Percentiles rank a stretch among this genome's conserved stretches.
These are phyloP conservation scores for Nidula niveotomentosa DNA, from an alignment of 1,284 basidiomycete genomes.

Conservation along the genomic window DNA sequence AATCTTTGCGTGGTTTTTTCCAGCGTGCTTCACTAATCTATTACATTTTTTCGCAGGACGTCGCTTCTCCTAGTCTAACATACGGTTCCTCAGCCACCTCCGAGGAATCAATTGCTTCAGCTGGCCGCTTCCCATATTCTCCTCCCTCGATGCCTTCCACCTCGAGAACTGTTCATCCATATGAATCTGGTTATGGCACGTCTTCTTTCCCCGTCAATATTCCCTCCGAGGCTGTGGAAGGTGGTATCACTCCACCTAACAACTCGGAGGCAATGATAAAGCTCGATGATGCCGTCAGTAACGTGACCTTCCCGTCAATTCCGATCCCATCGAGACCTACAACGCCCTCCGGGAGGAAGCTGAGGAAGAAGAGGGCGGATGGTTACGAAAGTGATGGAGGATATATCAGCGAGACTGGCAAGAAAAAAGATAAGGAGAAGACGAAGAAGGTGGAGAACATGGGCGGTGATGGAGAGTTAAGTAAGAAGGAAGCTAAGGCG, in stretches of 20 bases:
- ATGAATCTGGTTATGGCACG: not conserved
- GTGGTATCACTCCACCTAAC: not conserved
- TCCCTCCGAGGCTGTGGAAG: not conserved
- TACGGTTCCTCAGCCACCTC: constrained; percentile 26
- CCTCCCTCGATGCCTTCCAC: constrained; percentile 6
- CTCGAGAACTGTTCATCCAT: constrained; percentile 10
- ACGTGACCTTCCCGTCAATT: constrained; percentile 14
- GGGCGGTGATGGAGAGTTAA: constrained; percentile 19
- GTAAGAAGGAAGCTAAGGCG: constrained; percentile 29
- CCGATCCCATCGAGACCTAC: constrained; percentile 21
- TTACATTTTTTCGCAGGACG: constrained; percentile 10
- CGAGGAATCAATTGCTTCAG: constrained; percentile 24
- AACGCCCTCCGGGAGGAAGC: constrained; percentile 21
- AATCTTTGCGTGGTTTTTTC: too few relatives aligned
- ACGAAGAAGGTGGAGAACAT: constrained; percentile 31
- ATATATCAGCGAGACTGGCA: constrained; percentile 43
- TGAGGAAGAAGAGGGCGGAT: constrained; percentile 37
- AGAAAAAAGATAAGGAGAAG: constrained; percentile 36
- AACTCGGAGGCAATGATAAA: not conserved
- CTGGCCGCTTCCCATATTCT: constrained; percentile 10
- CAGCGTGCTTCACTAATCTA: too few relatives aligned
- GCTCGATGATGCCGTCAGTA: not conserved
- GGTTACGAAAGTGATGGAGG: constrained; percentile 58
- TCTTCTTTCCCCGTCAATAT: constrained; percentile 2
- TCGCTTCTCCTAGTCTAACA: constrained; percentile 25